Evolutionary conservation across 208 protist species (phyloP), one percentile per base, ranked within the genome.

Genomic region (Leishmania braziliensis): DNA sequence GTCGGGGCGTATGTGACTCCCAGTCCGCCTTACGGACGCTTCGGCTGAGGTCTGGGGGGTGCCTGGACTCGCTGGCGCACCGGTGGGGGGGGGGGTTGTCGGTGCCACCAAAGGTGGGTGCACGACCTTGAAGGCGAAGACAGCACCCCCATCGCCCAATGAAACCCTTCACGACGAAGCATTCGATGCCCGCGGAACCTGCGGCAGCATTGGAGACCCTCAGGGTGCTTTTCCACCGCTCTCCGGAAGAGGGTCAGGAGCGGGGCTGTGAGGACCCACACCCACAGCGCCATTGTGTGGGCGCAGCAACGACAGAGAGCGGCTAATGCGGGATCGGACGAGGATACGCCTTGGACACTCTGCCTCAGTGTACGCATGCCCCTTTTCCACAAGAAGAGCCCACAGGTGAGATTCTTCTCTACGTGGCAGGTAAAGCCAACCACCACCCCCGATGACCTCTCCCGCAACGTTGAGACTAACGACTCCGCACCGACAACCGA

Each of bases 321-420:
- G 66, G 75, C 1, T 82, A 82, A 50, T 56, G 68, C 12, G 70
- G 58, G 14, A 75, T 81, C 36, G 69, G 82, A 10, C 3, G 70
- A 46, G 76, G 77, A 48, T 82, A 70, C 58, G 48, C 69, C 4
- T n/a, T 78, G 50, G 78, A 85, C 68, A 56, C 12, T 5, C 77
- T 85, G 5, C 77, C 54, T 26, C 23, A 83, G 56, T 77, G 78
- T 50, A 60, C 78, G 18, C 72, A 69, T 33, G 36, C 29, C 43
- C 8, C 70, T 78, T 43, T 58, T 79, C 46, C 65, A 78, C 43
- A 62, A 81, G 39, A 51, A 1, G 65, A 69, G 75, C 12, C 48
- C 75, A 36, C 20, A 48, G 9, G 69, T 78, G 16, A 29, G 65
- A 12, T 83, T 86, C 72, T 74, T 82, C 70, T 83, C 36, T 39